Conservation (phyloP, 169 alveolate genomes). For the Haemoproteus tartakovskyi region DNA sequence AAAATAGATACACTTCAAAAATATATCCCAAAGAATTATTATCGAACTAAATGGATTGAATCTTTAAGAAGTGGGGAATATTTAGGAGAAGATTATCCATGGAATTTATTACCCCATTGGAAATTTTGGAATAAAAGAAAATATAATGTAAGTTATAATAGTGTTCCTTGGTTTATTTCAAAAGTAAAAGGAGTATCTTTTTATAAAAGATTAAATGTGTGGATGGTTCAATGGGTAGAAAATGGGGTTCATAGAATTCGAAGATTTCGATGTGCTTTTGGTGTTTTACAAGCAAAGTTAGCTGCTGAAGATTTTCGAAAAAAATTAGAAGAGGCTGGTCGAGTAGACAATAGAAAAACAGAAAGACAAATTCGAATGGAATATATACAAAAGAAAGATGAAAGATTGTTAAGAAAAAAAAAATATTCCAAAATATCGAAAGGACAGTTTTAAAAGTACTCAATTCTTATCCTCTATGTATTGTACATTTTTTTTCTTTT, state of each 20-base stretch:
- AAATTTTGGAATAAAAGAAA: constrained; percentile 78
- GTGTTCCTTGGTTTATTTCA: constrained; percentile 73
- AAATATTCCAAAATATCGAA: constrained; percentile 51
- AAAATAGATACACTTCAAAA: constrained; percentile 22
- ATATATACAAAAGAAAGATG: constrained; percentile 64
- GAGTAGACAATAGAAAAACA: constrained; percentile 75
- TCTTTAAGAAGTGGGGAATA: constrained; percentile 79
- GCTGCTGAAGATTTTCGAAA: constrained; percentile 81
- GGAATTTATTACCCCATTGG: constrained; percentile 70
- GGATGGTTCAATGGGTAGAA: constrained; percentile 84
- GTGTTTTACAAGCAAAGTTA: constrained; percentile 76
- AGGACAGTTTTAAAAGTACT: constrained; percentile 36
- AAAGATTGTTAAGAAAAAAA: constrained; percentile 65
- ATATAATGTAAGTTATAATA: constrained; percentile 71
- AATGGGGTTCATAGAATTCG: constrained; percentile 81
- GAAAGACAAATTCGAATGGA: constrained; percentile 75
- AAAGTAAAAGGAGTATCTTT: constrained; percentile 72
- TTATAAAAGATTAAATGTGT: constrained; percentile 78
- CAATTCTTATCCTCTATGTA: too few relatives aligned
- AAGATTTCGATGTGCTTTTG: constrained; percentile 84
- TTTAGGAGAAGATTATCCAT: constrained; percentile 82
- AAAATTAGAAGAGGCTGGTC: constrained; percentile 72
- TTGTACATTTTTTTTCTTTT: too few relatives aligned
- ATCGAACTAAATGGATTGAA: constrained; percentile 52
- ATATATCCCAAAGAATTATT: constrained; percentile 31